phyloP scores from a whole-genome alignment of 176 grass and related monocot species.

The Guadua angustifolia region DNA sequence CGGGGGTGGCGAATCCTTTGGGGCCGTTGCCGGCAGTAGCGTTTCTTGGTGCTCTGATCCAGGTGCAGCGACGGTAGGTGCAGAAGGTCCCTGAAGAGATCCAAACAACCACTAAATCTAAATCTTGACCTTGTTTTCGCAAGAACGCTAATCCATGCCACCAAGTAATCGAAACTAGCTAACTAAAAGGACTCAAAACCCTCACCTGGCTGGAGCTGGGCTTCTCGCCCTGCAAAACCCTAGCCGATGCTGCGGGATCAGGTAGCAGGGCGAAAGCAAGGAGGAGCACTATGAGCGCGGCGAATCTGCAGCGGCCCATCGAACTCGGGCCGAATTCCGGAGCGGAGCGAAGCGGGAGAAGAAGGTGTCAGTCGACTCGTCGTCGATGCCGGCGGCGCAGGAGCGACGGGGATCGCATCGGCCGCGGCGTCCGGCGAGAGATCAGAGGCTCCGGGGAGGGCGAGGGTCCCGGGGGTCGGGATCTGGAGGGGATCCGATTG shows the following conservation, averaged over 20 bases:
- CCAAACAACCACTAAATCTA: not conserved
- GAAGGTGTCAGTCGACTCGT: slow-evolving; percentile 30
- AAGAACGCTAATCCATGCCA: not conserved
- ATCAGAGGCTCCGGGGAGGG: slow-evolving; percentile 13
- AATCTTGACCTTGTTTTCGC: not conserved
- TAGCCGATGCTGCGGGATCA: slow-evolving; percentile 13
- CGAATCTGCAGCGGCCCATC: slow-evolving; percentile 43
- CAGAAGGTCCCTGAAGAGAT: slow-evolving; percentile 39
- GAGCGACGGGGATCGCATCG: slow-evolving; percentile 19
- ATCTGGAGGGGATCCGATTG: slow-evolving; percentile 27
- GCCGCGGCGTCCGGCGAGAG: slow-evolving; percentile 13
- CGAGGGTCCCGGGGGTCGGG: not conserved
- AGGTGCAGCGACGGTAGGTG: slow-evolving; percentile 7
- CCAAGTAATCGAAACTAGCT: not conserved
- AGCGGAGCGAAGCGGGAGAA: not conserved
- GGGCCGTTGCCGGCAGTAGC: not conserved
- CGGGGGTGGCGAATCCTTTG: not conserved
- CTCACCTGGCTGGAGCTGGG: slow-evolving; percentile 48
- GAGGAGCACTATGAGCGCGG: slow-evolving; percentile 29
- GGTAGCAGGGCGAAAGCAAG: slow-evolving; percentile 40
- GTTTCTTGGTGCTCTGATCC: slow-evolving; percentile 38
- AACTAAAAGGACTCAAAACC: not conserved
- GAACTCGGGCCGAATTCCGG: not conserved
- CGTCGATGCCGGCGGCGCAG: slow-evolving; percentile 29
- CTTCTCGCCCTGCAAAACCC: slow-evolving; percentile 46